Conservation (phyloP, 2,329 filamentous ascomycete species). For the Ascochyta koolunga region DNA sequence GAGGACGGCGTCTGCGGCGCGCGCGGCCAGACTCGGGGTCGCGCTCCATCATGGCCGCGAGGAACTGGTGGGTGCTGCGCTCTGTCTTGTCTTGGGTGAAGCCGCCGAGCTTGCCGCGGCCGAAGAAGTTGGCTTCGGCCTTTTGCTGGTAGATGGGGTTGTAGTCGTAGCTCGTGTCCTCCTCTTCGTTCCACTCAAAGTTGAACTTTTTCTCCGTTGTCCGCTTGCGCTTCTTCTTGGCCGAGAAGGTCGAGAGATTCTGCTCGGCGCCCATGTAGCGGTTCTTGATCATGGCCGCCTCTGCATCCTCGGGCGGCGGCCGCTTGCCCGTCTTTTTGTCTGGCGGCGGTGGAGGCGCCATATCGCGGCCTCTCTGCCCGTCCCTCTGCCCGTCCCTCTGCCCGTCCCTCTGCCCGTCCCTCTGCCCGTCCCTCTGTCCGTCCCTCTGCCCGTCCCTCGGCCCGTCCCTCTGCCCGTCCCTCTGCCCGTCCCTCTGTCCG, state of each 20-base stretch:
- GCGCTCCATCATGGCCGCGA: conserved; percentile 73
- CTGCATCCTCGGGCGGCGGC: conserved; percentile 62
- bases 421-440: too few species aligned
- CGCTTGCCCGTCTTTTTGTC: conserved; percentile 41
- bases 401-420: conserved; percentile 36
- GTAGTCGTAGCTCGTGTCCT: conserved; percentile 86
- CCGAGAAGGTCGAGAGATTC: conserved; percentile 86
- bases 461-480: too few species aligned
- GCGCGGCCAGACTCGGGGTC: conserved; percentile 78
- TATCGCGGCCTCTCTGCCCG: conserved; percentile 51
- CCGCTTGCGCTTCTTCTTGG: conserved; percentile 91
- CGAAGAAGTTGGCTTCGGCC: conserved; percentile 72
- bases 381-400: conserved; percentile 32
- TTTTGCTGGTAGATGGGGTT: conserved; percentile 79
- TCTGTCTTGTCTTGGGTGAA: conserved; percentile 66
- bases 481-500: too few species aligned
- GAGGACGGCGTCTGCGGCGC: conserved; percentile 76
- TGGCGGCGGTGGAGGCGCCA: conserved; percentile 58
- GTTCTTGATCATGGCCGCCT: conserved; percentile 75
- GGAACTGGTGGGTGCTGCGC: conserved; percentile 59
- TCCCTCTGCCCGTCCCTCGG: too few species aligned
- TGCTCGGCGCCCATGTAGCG: conserved; percentile 91
- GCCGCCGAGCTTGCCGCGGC: conserved; percentile 69
- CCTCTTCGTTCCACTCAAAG: conserved; percentile 95
- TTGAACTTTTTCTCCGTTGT: conserved; percentile 98